A percentile compares a stretch with the other conserved stretches of the same genome.
Conservation (phyloP, 2,329 filamentous ascomycete species). For the Spiromastix sp. region DNA sequence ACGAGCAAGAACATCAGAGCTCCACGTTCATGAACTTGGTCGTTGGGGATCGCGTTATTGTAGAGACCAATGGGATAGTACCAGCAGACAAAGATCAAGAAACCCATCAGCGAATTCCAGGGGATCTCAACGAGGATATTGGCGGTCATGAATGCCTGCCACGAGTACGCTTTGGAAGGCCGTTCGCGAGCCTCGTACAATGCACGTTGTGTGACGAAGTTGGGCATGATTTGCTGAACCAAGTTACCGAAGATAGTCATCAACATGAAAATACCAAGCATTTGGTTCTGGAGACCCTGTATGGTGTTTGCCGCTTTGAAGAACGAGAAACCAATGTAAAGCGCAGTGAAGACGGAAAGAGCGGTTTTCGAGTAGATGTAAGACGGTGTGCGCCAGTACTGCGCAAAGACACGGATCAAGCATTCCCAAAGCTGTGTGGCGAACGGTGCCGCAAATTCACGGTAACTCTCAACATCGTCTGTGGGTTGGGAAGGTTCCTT, state of each 20-base stretch:
- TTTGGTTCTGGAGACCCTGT: constrained; percentile 79
- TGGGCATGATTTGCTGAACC: constrained; percentile 45
- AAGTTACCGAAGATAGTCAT: constrained; percentile 63
- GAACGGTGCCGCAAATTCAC: constrained; percentile 74
- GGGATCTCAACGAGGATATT: constrained; percentile 64
- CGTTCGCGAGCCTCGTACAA: constrained; percentile 51
- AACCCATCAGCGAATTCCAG: constrained; percentile 50
- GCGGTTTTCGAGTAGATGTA: constrained; percentile 79
- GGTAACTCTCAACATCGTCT: constrained; percentile 31
- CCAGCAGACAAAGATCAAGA: constrained; percentile 54
- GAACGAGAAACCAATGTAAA: constrained; percentile 81
- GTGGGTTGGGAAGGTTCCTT: constrained; percentile 19
- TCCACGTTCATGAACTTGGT: constrained; percentile 42
- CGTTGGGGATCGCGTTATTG: constrained; percentile 28
- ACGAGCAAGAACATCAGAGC: constrained; percentile 55
- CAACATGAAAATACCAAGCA: constrained; percentile 82
- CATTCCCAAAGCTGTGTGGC: constrained; percentile 56
- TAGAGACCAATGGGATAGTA: constrained; percentile 53
- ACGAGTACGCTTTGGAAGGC: constrained; percentile 61
- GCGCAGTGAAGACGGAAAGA: constrained; percentile 54
- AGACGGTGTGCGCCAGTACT: constrained; percentile 81
- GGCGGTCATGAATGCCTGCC: constrained; percentile 61
- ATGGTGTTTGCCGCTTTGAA: constrained; percentile 62
- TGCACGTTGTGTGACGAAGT: constrained; percentile 47
- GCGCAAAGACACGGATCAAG: constrained; percentile 66